Base-by-base conservation (phyloP, 805 yeast species). In the Starmerella asiatica region DNA sequence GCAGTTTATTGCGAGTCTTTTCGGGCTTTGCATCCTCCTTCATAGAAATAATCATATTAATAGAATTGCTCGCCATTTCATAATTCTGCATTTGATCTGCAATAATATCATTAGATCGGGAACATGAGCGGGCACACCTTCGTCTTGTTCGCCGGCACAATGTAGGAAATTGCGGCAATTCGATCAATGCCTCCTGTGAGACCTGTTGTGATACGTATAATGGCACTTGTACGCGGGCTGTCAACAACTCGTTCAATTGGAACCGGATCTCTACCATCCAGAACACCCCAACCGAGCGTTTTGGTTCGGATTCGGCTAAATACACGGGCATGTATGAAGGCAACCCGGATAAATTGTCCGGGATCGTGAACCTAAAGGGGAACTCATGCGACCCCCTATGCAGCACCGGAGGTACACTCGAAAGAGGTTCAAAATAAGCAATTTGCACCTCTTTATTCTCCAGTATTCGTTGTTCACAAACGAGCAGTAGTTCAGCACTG, bases 1-100 rank as follows among this genome's bases (percentile, higher is more conserved):
- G 29, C 2, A 36, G 21, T 21, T 34, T 35, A 4, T 36, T 14
- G 5, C 32, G 30, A 8, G 30, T 20, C 28, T 40, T 40, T 11
- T 14, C 17, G 3, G 43, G 39, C 15, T 4, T 18, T 11, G 33
- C 40, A 20, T 24, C 18, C 16, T 29, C 37, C 9, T 11, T 7
- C 9, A 11, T 23, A 23, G 26, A 23, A 7, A 23, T 23, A 7
- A 23, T 23, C 26, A 23, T 23, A 7, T 23, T 11, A 11, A 23
- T 23, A 11, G 26, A 7, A 11, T 23, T 23, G 26, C 26, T 7
- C 26, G 11, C 26, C 26, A 7, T 23, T 7, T 7, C 11, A 11
- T 23, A 23, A 11, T 23, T 23, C 9, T 7, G 11, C 11, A 11
- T 23, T 7, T 7, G 7, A 11, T 23, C 11, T 11, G 11, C 9